Evolutionary conservation across 2,329 filamentous ascomycete species (phyloP), one percentile per base, ranked within the genome.

Genomic region (Xylaria sp.): DNA sequence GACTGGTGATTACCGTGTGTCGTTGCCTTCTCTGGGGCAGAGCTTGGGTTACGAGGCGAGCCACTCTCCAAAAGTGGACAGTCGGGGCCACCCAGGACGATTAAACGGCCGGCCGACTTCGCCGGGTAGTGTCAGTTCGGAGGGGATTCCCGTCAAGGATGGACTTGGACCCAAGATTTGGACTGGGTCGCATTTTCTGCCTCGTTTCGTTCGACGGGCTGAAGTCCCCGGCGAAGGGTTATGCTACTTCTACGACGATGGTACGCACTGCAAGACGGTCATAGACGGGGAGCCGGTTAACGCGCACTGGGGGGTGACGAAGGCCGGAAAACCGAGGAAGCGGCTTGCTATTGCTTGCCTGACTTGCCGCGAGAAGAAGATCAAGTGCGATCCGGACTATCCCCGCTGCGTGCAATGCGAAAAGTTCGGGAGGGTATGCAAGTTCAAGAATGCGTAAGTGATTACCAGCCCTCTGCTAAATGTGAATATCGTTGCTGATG

Each of bases 281-380:
- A 93, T 96, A 65, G 91, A 96, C 69, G 93, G 93, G 17, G 91
- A 96, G 73, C 83, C 83, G 0, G 92, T 97, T 53, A 97, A 96
- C 73, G 91, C 93, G 1, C 91, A 92, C 68, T 97, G 93, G 93
- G 93, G 93, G 15, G 88, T 96, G 9, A 97, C 93, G 35, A 97
- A 97, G 78, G 93, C 93, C 2, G 93, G 93, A 13, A 97, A 96
- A 79, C 93, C 93, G 48, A 87, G 93, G 68, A 97, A 97, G 79
- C 85, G 93, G 58, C 82, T 97, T 58, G 93, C 93, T 23, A 93
- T 96, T 74, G 70, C 73, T 43, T 97, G 93, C 73, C 84, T 96
- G 60, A 95, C 92, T 11, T 97, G 93, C 75, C 87, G 93, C 52
- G 93, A 97, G 78, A 97, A 97, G 86, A 97, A 97, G 82, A 96